Evolutionary conservation across 805 yeast species (phyloP), one percentile per base, ranked within the genome.

Genomic region (Candida chilensis): DNA sequence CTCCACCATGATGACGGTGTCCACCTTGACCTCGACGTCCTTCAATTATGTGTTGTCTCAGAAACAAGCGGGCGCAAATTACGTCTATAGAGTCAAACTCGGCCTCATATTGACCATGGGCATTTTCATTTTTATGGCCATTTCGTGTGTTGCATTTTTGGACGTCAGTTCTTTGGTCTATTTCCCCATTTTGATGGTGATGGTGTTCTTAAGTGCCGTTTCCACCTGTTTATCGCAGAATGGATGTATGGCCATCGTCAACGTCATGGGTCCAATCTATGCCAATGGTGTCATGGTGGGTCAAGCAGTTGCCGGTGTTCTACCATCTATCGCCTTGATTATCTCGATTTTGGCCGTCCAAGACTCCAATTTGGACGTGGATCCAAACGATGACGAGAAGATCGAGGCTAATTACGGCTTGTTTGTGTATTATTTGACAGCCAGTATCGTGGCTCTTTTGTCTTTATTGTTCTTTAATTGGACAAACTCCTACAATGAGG

Each of bases 281-380:
- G 88, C 94, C 8, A 95, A 92, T 45, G 94, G 83, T 0, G 81
- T 81, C 2, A 84, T 92, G 81, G 88, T 88, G 3, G 98, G 98
- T 2, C 95, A 90, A 52, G 95, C 95, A 0, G 60, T 90, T 12
- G 86, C 96, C 0, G 98, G 98, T 2, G 95, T 92, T 0, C 57
- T 90, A 20, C 97, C 98, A 2, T 76, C 95, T 0, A 48, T 82
- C 13, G 77, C 81, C 10, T 68, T 74, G 41, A 78, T 76, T 36
- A 35, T 68, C 8, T 71, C 81, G 8, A 74, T 73, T 16, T 44
- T 71, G 30, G 27, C 58, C 4, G 55, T 44, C 6, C 42, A 40
- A n/a, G 30, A 36, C 13, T 25, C 33, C 4, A 29, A 36, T 3
- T 33, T 32, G 4, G 19, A 35, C 7, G 38, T 49, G 17, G 37